These are phyloP conservation scores for Boletus insuetus DNA, from an alignment of 768 basidiomycete genomes.

Conservation along the genomic window DNA sequence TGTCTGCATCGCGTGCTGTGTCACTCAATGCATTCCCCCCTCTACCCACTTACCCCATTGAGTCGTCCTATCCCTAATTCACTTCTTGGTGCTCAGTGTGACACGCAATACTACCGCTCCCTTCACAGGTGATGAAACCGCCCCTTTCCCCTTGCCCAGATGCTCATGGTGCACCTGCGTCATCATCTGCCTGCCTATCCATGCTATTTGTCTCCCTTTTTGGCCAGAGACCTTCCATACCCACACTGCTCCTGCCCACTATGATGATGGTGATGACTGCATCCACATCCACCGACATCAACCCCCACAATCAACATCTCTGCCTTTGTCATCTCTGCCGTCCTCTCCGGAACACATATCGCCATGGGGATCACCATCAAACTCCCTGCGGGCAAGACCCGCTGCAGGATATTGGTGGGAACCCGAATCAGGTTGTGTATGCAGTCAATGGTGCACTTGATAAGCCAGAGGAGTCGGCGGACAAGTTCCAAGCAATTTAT, in stretches of 20 bases:
- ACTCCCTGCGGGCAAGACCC: no score
- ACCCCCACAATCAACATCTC: slow-evolving; percentile 56
- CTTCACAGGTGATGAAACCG: slow-evolving; percentile 43
- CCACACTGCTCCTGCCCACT: slow-evolving; percentile 26
- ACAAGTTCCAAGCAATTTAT: no score
- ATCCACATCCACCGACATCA: no score
- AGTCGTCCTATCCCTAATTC: slow-evolving; percentile 46
- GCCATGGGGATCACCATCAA: slow-evolving; percentile 47
- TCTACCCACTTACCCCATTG: slow-evolving; percentile 42
- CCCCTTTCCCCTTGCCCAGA: slow-evolving; percentile 40
- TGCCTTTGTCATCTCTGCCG: slow-evolving; percentile 55
- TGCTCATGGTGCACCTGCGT: slow-evolving; percentile 8
- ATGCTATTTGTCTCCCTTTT: slow-evolving; percentile 82
- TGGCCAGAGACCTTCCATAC: slow-evolving; percentile 40
- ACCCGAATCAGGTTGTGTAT: no score
- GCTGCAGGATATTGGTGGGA: no score
- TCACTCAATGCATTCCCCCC: slow-evolving; percentile 50
- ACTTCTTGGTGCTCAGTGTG: slow-evolving; percentile 39
- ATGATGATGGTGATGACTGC: slow-evolving; percentile 1
- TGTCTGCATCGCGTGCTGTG: slow-evolving; percentile 34
- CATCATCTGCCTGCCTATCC: slow-evolving; percentile 47
- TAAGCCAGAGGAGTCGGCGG: no score
- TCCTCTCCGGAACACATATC: slow-evolving; percentile 52
- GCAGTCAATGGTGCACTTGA: no score
- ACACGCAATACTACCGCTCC: slow-evolving; percentile 34